Evolutionary conservation across 257 asterid species (phyloP).

Genomic region (Capsicum baccatum): DNA sequence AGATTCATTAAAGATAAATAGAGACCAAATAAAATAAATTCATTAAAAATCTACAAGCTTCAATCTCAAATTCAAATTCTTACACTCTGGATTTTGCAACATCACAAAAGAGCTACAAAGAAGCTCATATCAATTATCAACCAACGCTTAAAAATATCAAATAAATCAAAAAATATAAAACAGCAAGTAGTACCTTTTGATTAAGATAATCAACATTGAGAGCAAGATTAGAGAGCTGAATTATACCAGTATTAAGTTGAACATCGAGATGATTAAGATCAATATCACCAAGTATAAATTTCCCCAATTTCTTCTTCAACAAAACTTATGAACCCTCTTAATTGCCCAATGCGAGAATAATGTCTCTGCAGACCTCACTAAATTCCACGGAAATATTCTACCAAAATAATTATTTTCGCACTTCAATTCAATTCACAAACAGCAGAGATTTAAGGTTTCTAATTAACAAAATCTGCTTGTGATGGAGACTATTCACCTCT

Average conservation of each 20-base stretch:
- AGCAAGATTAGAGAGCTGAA: slow-evolving; percentile 45
- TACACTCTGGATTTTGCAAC: neutral
- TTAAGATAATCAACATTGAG: slow-evolving; percentile 34
- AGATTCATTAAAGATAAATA: neutral
- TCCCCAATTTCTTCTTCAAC: slow-evolving; percentile 94
- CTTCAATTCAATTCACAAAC: slow-evolving; percentile 21
- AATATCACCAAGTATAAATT: slow-evolving; percentile 88
- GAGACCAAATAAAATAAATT: neutral
- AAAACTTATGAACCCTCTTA: slow-evolving; percentile 78
- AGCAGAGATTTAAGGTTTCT: neutral
- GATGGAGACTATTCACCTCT: neutral
- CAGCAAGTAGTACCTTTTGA: slow-evolving; percentile 58
- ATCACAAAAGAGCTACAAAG: neutral
- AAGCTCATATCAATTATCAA: slow-evolving; percentile 7
- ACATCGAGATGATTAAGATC: slow-evolving; percentile 97
- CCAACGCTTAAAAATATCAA: neutral
- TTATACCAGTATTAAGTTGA: slow-evolving; percentile 93
- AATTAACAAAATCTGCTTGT: neutral
- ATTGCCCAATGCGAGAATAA: slow-evolving; percentile 98
- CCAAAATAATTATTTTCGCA: neutral
- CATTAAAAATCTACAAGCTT: neutral
- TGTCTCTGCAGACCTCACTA: slow-evolving; percentile 94
- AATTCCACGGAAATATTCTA: slow-evolving; percentile 81
- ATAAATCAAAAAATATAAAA: neutral
- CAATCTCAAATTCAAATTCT: neutral